Evolutionary conservation across 306 rosid genomes (phyloP).

Genomic region (Sphenostylis stenocarpa): DNA sequence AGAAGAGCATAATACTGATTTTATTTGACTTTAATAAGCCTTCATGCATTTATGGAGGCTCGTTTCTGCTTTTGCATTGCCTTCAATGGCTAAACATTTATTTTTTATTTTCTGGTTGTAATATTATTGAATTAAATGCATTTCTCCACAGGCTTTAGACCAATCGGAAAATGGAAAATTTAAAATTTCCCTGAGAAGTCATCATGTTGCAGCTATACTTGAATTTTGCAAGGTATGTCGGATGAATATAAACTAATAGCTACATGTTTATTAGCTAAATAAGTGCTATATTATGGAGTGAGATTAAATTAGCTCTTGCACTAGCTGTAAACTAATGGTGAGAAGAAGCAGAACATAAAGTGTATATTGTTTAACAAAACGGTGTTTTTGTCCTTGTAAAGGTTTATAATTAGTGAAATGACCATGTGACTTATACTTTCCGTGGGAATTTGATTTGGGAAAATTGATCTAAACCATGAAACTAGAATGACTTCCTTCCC

Average conservation of each 20-base stretch:
- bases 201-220: slow-evolving; percentile 72
- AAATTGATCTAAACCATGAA: background rate
- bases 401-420: slow-evolving; percentile 1
- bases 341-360: slow-evolving; percentile 6
- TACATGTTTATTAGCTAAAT: slow-evolving; percentile 12
- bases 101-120: background rate
- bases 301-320: slow-evolving; percentile 14
- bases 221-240: slow-evolving; percentile 86
- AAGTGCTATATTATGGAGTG: slow-evolving; percentile 13
- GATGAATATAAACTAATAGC: background rate
- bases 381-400: background rate
- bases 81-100: background rate
- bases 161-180: slow-evolving; percentile 74
- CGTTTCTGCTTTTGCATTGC: background rate
- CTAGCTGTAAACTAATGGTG: background rate
- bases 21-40: slow-evolving; percentile 2
- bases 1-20: background rate
- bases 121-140: slow-evolving; percentile 19
- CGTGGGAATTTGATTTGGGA: slow-evolving; percentile 16
- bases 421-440: background rate
- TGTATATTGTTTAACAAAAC: slow-evolving; percentile 2
- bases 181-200: slow-evolving; percentile 69
- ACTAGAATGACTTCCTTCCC: slow-evolving; percentile 8
- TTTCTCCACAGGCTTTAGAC: slow-evolving; percentile 62
- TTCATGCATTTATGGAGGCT: slow-evolving; percentile 23